Conservation (phyloP, 2,329 filamentous ascomycete genomes). For the Thermochaetoides dissita region DNA sequence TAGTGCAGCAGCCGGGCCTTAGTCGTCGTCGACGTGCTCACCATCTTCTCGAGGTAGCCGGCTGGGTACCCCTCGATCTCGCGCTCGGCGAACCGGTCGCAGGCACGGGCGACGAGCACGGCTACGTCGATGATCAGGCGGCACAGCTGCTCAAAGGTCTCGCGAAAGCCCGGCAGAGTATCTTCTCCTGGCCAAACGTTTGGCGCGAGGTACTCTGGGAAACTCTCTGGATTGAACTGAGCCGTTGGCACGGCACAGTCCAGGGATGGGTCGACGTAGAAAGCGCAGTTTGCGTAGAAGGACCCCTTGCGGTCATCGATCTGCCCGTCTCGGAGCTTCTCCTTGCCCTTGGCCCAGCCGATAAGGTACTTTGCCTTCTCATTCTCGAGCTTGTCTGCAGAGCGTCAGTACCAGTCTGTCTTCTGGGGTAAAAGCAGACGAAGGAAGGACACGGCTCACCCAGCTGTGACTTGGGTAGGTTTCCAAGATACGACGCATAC, state of each 20-base stretch:
- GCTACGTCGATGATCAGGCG: constrained; percentile 78
- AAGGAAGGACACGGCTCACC: constrained; percentile 32
- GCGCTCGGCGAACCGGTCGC: constrained; percentile 68
- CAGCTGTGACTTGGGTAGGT: constrained; percentile 57
- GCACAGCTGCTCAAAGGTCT: constrained; percentile 62
- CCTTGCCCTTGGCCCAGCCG: constrained; percentile 71
- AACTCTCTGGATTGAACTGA: constrained; percentile 44
- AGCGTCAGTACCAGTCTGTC: background rate
- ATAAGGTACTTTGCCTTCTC: constrained; percentile 49
- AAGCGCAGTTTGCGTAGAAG: constrained; percentile 73
- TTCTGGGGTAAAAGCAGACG: background rate
- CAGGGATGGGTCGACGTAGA: constrained; percentile 52
- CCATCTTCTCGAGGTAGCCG: constrained; percentile 76
- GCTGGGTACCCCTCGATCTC: constrained; percentile 64
- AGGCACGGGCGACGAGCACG: constrained; percentile 75
- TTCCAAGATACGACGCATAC: constrained; percentile 79
- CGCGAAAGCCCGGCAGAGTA: constrained; percentile 61
- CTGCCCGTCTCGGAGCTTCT: constrained; percentile 63
- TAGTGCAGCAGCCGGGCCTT: constrained; percentile 91
- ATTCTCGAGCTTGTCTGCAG: constrained; percentile 42
- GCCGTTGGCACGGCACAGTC: constrained; percentile 47
- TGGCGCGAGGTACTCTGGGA: constrained; percentile 77
- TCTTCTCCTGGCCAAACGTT: constrained; percentile 72
- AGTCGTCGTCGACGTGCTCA: constrained; percentile 70
- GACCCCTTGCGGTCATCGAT: constrained; percentile 72